Base-by-base conservation (phyloP, 1,139 yeast genomes). In the Scheffersomyces lignicola region DNA sequence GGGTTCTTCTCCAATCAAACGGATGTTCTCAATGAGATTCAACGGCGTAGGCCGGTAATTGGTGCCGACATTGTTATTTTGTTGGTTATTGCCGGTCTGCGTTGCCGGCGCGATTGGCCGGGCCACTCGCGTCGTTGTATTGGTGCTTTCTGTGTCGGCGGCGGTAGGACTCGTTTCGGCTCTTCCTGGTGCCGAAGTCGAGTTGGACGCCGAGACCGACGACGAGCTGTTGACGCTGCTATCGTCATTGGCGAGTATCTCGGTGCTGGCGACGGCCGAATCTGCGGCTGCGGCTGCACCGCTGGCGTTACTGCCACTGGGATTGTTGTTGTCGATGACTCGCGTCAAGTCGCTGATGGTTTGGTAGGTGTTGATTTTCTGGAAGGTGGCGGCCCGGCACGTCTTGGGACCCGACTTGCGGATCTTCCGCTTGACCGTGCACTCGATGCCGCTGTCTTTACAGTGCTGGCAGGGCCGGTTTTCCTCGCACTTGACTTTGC, bases 381-480 rank as follows among this genome's bases (percentile, higher is more conserved):
- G 20, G 18, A 26, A 15, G 6, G 29, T 26, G 5, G 29, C 7
- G 13, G 29, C n/a, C n/a, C 29, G 18, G 11, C 18, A 14, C 29
- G 55, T 61, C 38, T 66, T 68, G n/a, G 75, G 73, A 3, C 75
- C 76, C 29, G 65, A 56, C 45, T 68, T 68, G 48, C 66, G 67
- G 20, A 72, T 55, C 37, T 58, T 60, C 37, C 74, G 45, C 21
- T 59, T 47, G 40, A 55, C 57, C 8, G 74, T 69, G 45, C 76
- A 69, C 7, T 54, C 56, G 24, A 69, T 43, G 29, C 55, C 52
- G 45, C 65, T 65, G 24, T 62, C 49, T 18, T 58, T 50, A 49
- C 76, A 69, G 37, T 64, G 69, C 23, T 48, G 35, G 48, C 76
- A 69, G 1, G 74, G 76, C 24, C 69, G 55, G 25, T 44, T 45